These are phyloP conservation scores for Colletotrichum sp. DNA, from an alignment of 2,329 filamentous ascomycete species.

Conservation along the genomic window DNA sequence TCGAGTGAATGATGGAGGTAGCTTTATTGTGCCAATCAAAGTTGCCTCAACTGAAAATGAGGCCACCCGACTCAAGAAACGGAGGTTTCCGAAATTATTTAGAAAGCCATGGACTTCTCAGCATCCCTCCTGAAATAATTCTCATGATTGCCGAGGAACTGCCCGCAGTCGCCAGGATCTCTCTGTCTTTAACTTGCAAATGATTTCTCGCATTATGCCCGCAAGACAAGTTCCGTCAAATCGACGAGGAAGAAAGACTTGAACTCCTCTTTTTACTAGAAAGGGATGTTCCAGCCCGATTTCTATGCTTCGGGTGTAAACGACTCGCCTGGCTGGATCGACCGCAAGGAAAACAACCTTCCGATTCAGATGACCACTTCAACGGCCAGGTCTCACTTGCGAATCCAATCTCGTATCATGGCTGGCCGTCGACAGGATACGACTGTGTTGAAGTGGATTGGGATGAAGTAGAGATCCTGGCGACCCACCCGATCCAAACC, in stretches of 20 bases:
- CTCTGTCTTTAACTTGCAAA: not conserved
- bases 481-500: too few species aligned
- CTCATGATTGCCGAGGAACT: not conserved
- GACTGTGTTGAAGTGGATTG: too few species aligned
- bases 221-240: not conserved
- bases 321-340: accelerated
- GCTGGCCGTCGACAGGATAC: too few species aligned
- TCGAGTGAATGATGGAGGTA: not conserved
- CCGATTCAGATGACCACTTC: too few species aligned
- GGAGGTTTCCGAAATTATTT: accelerated
- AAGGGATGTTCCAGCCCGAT: not conserved
- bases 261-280: not conserved
- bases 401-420: too few species aligned
- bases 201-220: not conserved
- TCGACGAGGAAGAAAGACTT: not conserved
- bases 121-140: not conserved
- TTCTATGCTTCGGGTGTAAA: not conserved
- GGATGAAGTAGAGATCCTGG: too few species aligned
- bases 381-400: too few species aligned
- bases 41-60: too few species aligned
- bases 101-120: not conserved
- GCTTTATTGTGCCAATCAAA: not conserved
- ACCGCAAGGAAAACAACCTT: too few species aligned
- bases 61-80: too few species aligned
- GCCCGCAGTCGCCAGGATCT: not conserved